Conservation (phyloP, 345 rosid species). For the Lepidium africanum region DNA sequence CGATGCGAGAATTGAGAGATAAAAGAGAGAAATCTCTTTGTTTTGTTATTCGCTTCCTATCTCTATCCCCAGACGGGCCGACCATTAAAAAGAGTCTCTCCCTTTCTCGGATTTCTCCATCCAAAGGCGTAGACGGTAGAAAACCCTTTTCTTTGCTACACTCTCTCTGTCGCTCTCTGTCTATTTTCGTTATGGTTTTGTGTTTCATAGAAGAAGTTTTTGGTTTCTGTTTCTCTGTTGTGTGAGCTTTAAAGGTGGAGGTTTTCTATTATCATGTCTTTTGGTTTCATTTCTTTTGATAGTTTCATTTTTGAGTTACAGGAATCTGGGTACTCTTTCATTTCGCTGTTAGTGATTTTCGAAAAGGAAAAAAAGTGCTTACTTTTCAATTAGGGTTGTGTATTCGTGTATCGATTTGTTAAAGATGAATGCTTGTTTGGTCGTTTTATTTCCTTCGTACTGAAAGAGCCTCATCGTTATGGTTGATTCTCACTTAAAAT, state of each 20-base stretch:
- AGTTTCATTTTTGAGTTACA: conserved; percentile 7
- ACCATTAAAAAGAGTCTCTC: conserved; percentile 20
- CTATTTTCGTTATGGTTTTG: background rate
- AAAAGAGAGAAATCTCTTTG: background rate
- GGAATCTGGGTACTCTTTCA: conserved; percentile 8
- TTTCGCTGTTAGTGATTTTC: conserved; percentile 7
- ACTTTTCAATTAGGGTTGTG: conserved; percentile 19
- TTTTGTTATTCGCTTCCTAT: conserved; percentile 8
- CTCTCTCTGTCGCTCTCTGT: background rate
- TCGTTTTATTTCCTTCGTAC: background rate
- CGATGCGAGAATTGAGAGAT: conserved; percentile 3
- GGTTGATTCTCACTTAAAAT: background rate
- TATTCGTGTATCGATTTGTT: background rate
- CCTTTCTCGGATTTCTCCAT: conserved; percentile 7
- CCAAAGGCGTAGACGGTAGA: conserved; percentile 8
- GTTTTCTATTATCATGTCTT: background rate
- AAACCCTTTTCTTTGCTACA: background rate
- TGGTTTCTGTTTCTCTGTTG: background rate
- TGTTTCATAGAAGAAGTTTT: background rate
- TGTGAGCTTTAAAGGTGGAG: background rate
- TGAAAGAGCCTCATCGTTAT: background rate
- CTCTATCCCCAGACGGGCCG: conserved; percentile 26
- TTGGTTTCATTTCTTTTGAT: background rate
- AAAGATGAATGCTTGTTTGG: background rate
- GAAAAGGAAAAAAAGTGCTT: background rate